These are phyloP conservation scores for Penicillium sp. DNA, from an alignment of 2,329 filamentous ascomycete species.

Conservation along the genomic window DNA sequence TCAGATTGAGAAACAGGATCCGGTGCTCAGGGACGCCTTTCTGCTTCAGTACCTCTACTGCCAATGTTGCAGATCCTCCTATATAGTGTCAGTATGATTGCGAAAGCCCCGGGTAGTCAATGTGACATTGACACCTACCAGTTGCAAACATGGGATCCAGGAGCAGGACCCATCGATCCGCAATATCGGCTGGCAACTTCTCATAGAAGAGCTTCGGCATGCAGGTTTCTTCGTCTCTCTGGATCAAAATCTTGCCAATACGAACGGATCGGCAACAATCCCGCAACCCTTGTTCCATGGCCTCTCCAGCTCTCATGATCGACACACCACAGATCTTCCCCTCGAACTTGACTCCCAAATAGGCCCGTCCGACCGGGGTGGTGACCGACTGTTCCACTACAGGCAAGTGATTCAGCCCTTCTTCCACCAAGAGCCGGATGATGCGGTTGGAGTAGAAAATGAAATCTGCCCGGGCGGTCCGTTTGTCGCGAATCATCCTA, in stretches of 20 bases:
- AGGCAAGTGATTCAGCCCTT: conserved; percentile 94
- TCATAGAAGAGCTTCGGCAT: conserved; percentile 95
- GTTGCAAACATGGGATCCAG: conserved; percentile 99
- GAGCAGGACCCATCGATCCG: conserved; percentile 86
- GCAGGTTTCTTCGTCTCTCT: conserved; percentile 92
- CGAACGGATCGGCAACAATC: conserved; percentile 97
- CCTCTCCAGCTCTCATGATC: conserved; percentile 97
- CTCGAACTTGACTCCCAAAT: conserved; percentile 90
- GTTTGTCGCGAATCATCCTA: conserved; percentile 93
- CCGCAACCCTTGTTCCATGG: conserved; percentile 95
- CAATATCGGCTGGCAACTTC: conserved; percentile 92
- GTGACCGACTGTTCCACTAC: conserved; percentile 86
- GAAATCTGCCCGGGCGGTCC: conserved; percentile 90
- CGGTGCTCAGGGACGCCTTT: conserved; percentile 92
- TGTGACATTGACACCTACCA: conserved; percentile 53
- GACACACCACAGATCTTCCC: conserved; percentile 98
- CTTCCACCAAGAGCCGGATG: conserved; percentile 92
- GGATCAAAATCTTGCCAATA: conserved; percentile 98
- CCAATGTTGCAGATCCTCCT: conserved; percentile 97
- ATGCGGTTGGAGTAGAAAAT: conserved; percentile 99
- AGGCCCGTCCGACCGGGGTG: conserved; percentile 84
- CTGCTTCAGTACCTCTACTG: conserved; percentile 86
- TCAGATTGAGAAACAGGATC: conserved; percentile 94
- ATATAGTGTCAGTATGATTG: conserved; percentile 11
- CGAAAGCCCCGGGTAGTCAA: not conserved